phyloP scores from a whole-genome alignment of 768 basidiomycete genomes.

The Hygrocybe coccinea region DNA sequence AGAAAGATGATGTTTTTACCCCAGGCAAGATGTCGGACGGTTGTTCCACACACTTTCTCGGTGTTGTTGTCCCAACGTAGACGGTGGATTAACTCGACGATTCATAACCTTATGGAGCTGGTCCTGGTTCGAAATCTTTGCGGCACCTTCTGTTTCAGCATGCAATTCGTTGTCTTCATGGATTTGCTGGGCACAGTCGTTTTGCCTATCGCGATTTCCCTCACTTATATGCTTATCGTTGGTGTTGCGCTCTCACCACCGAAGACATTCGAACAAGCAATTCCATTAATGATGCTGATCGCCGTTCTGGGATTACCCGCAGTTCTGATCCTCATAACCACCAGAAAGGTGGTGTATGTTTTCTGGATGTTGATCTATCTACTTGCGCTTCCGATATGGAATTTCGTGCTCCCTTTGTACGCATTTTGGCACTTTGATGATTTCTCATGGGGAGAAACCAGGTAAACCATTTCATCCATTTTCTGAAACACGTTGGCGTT shows the following conservation, averaged over 20 bases:
- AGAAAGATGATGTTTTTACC: constrained; percentile 99
- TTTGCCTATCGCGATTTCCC: constrained; percentile 85
- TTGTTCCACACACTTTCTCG: constrained; percentile 93
- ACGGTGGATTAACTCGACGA: constrained; percentile 99
- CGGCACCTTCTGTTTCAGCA: constrained; percentile 99
- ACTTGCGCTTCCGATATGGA: constrained; percentile 91
- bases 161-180: constrained; percentile 99
- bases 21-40: constrained; percentile 89
- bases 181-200: constrained; percentile 89
- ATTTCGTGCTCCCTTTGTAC: constrained; percentile 88
- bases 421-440: constrained; percentile 99
- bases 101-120: constrained; percentile 99
- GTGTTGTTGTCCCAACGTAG: constrained; percentile 94
- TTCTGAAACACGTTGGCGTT: not conserved
- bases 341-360: constrained; percentile 90
- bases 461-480: constrained; percentile 45
- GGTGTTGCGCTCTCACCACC: constrained; percentile 79
- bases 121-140: constrained; percentile 94
- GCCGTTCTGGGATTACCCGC: constrained; percentile 93
- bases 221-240: constrained; percentile 86
- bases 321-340: constrained; percentile 88
- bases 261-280: constrained; percentile 81
- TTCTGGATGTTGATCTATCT: constrained; percentile 99
- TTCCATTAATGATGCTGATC: constrained; percentile 83
- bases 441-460: constrained; percentile 99